Conservation (phyloP, 257 asterid genomes). For the Przewalskia tangutica region DNA sequence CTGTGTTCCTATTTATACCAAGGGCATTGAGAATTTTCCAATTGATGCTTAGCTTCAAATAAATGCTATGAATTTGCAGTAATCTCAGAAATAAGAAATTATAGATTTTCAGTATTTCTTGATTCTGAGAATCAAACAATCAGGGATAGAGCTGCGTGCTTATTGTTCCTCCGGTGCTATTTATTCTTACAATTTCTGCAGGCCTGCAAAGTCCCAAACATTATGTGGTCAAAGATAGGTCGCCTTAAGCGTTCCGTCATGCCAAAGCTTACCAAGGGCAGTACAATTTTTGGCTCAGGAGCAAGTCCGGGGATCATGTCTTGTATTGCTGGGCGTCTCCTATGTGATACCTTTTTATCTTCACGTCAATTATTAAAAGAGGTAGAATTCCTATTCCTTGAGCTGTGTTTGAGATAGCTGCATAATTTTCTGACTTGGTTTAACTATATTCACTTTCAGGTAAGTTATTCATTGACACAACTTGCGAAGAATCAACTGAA, state of each 20-base stretch:
- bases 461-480: constrained; percentile 87
- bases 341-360: constrained; percentile 83
- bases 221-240: constrained; percentile 90
- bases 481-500: constrained; percentile 77
- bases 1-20: not conserved
- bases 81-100: not conserved
- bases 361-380: constrained; percentile 87
- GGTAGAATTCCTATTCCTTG: constrained; percentile 29
- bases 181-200: constrained; percentile 20
- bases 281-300: constrained; percentile 69
- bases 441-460: constrained; percentile 39
- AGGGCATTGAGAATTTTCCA: not conserved
- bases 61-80: not conserved
- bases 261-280: constrained; percentile 92
- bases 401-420: constrained; percentile 6
- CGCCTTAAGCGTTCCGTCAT: constrained; percentile 83
- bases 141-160: not conserved
- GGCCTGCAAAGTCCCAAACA: constrained; percentile 71
- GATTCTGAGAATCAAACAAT: not conserved
- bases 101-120: not conserved
- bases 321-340: constrained; percentile 91
- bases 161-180: constrained; percentile 10
- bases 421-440: not conserved
- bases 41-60: not conserved
- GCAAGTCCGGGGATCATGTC: constrained; percentile 90